phyloP scores from a whole-genome alignment of 176 grass and related monocot species.

The Phoenix dactylifera region DNA sequence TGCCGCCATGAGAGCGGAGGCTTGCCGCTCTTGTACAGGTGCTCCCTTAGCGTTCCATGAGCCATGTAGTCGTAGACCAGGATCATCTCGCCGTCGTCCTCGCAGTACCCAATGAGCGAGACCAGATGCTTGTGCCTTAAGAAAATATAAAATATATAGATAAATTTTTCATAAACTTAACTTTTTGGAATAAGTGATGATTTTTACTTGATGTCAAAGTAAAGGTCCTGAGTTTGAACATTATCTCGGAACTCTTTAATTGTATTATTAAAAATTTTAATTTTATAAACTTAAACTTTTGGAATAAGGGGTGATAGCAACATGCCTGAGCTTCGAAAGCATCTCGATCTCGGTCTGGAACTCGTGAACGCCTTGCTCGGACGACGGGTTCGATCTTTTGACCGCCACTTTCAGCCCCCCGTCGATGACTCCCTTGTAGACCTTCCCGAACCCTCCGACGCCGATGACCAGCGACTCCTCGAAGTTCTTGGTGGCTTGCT shows the following conservation, averaged over 20 bases:
- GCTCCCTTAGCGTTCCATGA: conserved; percentile 10
- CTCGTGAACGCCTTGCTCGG: conserved; percentile 8
- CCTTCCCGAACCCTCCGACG: conserved; percentile 10
- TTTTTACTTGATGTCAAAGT: too few species aligned
- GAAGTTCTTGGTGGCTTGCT: conserved; percentile 7
- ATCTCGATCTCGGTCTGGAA: conserved; percentile 20
- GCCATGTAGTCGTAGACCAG: conserved; percentile 19
- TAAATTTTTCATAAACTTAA: too few species aligned
- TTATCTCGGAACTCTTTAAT: too few species aligned
- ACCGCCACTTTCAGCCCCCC: conserved; percentile 6
- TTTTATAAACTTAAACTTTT: too few species aligned
- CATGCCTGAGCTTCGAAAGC: conserved; percentile 8
- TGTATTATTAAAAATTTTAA: too few species aligned
- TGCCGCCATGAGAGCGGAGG: conserved; percentile 8
- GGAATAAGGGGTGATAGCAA: too few species aligned
- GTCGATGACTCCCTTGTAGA: conserved; percentile 10
- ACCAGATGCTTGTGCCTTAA: conserved; percentile 7
- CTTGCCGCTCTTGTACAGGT: conserved; percentile 13
- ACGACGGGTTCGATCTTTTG: conserved; percentile 15
- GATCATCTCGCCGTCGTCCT: conserved; percentile 16
- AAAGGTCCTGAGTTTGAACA: too few species aligned
- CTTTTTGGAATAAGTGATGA: too few species aligned
- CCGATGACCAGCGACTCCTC: conserved; percentile 15
- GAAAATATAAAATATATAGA: too few species aligned
- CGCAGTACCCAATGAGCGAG: conserved; percentile 11